Percentiles rank a stretch among this genome's conserved stretches.
These are phyloP conservation scores for Cenococcum geophilum DNA, from an alignment of 495 filamentous ascomycete genomes.

Conservation along the genomic window DNA sequence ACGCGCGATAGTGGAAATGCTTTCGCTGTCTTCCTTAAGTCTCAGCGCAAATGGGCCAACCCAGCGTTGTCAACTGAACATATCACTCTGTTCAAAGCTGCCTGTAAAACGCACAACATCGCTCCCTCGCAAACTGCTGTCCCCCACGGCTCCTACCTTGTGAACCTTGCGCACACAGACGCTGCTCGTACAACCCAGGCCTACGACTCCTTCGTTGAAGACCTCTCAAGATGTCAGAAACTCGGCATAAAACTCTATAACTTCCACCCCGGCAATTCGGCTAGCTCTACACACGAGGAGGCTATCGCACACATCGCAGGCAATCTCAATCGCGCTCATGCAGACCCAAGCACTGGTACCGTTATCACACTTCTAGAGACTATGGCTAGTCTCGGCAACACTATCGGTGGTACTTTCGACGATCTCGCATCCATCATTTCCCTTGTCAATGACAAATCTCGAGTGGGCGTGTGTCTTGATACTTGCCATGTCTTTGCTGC, in stretches of 20 bases:
- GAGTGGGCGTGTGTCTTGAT: constrained; percentile 94
- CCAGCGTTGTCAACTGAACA: constrained; percentile 66
- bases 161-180: constrained; percentile 87
- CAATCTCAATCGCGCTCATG: constrained; percentile 73
- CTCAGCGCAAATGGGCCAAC: constrained; percentile 89
- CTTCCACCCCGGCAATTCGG: constrained; percentile 87
- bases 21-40: constrained; percentile 92
- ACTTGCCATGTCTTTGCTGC: constrained; percentile 94
- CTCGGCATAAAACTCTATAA: constrained; percentile 90
- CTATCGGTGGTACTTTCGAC: constrained; percentile 77
- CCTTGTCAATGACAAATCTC: constrained; percentile 67
- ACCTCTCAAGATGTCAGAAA: constrained; percentile 79
- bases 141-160: constrained; percentile 91
- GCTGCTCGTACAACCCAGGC: constrained; percentile 75
- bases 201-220: constrained; percentile 80
- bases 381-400: constrained; percentile 80
- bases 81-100: constrained; percentile 56
- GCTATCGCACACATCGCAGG: constrained; percentile 73
- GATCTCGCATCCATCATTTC: constrained; percentile 80
- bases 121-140: constrained; percentile 57
- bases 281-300: constrained; percentile 54
- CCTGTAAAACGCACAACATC: constrained; percentile 65
- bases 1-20: constrained; percentile 62
- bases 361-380: constrained; percentile 87
- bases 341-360: constrained; percentile 52